Conservation (phyloP, 331 rosid genomes). For the Quercus lobata region DNA sequence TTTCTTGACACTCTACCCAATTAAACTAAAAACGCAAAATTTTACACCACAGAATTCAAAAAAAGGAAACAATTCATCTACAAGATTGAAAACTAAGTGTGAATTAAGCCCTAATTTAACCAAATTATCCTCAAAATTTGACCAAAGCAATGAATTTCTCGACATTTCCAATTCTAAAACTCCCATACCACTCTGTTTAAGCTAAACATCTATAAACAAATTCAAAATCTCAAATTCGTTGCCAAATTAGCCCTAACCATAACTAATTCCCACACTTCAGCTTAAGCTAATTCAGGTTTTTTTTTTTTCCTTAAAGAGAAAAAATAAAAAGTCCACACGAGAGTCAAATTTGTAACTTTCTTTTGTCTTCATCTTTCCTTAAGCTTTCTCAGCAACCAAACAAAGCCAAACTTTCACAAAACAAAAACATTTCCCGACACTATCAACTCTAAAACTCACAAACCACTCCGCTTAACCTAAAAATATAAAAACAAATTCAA, state of each 20-base stretch:
- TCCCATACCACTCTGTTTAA: not conserved
- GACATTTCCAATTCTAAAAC: not conserved
- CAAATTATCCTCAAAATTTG: not conserved
- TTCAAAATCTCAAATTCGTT: too few species aligned
- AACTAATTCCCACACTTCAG: too few species aligned
- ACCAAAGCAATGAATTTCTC: not conserved
- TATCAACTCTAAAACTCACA: too few species aligned
- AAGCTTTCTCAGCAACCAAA: conserved; percentile 14
- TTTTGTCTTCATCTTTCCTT: not conserved
- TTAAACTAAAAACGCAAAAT: not conserved
- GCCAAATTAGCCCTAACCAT: too few species aligned
- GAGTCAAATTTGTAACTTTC: not conserved
- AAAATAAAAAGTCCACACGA: too few species aligned
- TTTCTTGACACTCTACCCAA: not conserved
- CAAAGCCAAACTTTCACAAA: conserved; percentile 12
- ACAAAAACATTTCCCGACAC: too few species aligned
- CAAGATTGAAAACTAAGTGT: not conserved
- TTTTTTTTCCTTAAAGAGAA: too few species aligned
- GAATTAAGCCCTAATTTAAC: conserved; percentile 4
- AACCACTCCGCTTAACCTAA: too few species aligned
- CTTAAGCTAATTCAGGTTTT: too few species aligned
- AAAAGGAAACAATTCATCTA: not conserved
- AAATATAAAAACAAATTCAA: not conserved
- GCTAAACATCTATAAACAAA: too few species aligned
- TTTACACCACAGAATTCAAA: not conserved